A percentile compares a stretch with the other conserved stretches of the same genome.
Conservation (phyloP, 805 yeast species). For the Ogataea ganodermae region DNA sequence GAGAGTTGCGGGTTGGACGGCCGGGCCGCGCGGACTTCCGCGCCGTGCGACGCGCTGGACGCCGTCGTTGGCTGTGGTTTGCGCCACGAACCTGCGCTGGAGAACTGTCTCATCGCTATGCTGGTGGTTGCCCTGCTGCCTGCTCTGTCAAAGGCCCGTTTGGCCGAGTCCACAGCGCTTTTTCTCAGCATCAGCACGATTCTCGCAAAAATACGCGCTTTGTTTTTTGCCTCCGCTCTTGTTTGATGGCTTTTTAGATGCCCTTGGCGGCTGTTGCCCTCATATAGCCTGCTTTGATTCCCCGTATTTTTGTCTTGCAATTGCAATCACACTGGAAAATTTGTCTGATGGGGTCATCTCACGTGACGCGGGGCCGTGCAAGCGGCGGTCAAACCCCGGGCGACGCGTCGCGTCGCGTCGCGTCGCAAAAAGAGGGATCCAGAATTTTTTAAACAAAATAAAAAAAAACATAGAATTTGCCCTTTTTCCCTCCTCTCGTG, state of each 20-base stretch:
- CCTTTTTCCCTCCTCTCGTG: not conserved
- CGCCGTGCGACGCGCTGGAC: conserved; percentile 15
- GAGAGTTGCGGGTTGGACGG: conserved; percentile 66
- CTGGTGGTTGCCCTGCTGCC: not conserved
- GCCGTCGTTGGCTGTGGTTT: conserved; percentile 22
- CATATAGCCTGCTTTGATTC: too few species aligned
- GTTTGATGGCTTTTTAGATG: too few species aligned
- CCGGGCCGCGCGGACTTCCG: conserved; percentile 4
- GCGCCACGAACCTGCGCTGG: conserved; percentile 3
- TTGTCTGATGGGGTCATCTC: conserved; percentile 15
- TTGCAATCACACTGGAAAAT: conserved; percentile 2
- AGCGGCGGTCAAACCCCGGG: not conserved
- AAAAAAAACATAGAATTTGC: too few species aligned
- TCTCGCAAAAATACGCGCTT: not conserved
- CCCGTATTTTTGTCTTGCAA: not conserved
- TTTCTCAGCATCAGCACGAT: not conserved
- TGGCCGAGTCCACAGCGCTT: not conserved
- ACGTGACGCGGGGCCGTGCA: conserved; percentile 15
- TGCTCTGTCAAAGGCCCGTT: not conserved
- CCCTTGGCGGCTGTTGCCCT: too few species aligned
- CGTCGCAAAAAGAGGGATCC: not conserved
- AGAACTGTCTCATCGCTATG: conserved; percentile 5
- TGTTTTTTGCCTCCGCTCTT: not conserved
- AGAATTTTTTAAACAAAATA: too few species aligned
- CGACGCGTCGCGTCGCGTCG: conserved; percentile 4